Evolutionary conservation across 345 rosid species (phyloP), one percentile per base, ranked within the genome.

Genomic region (Lepidium africanum): DNA sequence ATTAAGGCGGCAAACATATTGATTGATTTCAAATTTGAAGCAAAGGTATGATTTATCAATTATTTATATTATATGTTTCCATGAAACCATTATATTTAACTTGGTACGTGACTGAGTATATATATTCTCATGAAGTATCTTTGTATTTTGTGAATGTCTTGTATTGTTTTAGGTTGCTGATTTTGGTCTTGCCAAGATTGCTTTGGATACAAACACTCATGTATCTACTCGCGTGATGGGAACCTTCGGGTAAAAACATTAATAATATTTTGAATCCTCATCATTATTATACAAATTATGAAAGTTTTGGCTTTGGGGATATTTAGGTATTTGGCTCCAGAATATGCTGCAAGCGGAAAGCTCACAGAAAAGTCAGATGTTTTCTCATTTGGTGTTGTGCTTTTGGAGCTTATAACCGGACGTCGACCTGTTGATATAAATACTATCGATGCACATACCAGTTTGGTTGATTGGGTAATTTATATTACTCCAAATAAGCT

Each of bases 171-270:
- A 70, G 75, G 71, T 75, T 63, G 75, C 99, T 37, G 97, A 94
- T 82, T 94, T 94, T 75, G 99, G 99, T 58, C 87, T 94, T 3
- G 99, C 93, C 27, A 94, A 89, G 77, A 60, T 91, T 17, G 33
- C 89, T 67, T 84, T 84, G 38, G 99, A 94, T 70, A 73, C 74
- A 70, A 74, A 89, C 33, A 91, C 99, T 39, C 99, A 91, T 79
- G 82, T 94, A 50, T 91, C 99, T 35, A 94, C 99, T 10, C 77
- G 97, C 13, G 96, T 91, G 54, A 89, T 94, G 97, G 99, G 99
- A 65, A 91, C 99, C 14, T 67, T 74, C 21, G 78, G 78, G 78
- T 74, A 73, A 6, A 73, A 6, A 73, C 32, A 27, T 27, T 5
- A 0, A 27, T 27, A 45, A 8, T 45, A 4, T 67, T 1, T 36